Base-by-base conservation (phyloP, 345 rosid genomes). In the Salix arbutifolia region DNA sequence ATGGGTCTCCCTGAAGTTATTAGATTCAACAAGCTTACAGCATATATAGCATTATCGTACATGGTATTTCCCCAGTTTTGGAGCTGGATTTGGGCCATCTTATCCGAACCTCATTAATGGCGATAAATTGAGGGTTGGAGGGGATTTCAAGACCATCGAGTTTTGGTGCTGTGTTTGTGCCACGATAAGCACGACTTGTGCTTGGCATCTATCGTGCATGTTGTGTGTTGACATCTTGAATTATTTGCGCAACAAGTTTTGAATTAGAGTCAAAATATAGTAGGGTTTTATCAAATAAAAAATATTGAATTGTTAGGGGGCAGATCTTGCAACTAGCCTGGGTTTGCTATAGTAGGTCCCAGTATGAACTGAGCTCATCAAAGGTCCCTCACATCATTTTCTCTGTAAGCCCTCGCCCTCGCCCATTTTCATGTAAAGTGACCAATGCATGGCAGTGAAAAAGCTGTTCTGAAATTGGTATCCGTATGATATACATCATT, bases 1-100 rank as follows among this genome's bases (percentile, higher is more conserved):
- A 69, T 38, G 53, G 53, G 53, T 40, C 71, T 69, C 53, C 33
- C 12, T 68, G 33, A 68, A 68, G 40, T 68, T 68, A 68, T 68
- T 38, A 21, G 48, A 21, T 35, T 14, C 50, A 21, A 7, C 50
- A 10, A 25, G 23, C 1, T 19, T n/a, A 17, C n/a, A 21, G 52
- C 62, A 58, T 23, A 28, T 40, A 14, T 4, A 11, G 71, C 68
- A 65, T 28, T 5, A 65, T 16, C 0, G 71, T 28, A 69, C 52
- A 69, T 53, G 52, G 50, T 69, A n/a, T 68, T n/a, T 21, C 6
- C 50, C 17, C 28, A n/a, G 52, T 38, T 38, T 69, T 42, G 71
- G 71, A 69, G 31, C 50, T 69, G 71, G 71, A 42, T 21, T 19
- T 40, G 44, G 48, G 1, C 4, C 26, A 6, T 68, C 26, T 67